Conservation (phyloP, 352 stramenopile genomes). For the Pythium rhizo-oryzae region DNA sequence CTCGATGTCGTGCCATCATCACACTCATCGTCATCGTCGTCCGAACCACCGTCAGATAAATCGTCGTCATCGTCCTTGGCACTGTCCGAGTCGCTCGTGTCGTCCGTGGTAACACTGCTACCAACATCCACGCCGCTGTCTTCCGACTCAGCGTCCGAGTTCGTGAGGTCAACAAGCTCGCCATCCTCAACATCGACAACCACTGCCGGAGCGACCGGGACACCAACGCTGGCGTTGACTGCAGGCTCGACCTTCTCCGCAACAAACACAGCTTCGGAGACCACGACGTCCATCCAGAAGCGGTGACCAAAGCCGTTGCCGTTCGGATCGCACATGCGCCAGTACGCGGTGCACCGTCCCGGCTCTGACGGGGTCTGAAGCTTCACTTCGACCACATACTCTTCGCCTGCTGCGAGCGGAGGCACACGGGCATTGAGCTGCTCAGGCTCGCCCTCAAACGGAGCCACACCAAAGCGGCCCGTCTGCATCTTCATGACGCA, state of each 20-base stretch:
- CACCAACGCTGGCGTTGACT: background rate
- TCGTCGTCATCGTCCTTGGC: too few relatives aligned
- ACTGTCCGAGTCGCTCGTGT: constrained; percentile 1
- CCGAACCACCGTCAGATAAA: too few relatives aligned
- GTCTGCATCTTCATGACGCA: constrained; percentile 52
- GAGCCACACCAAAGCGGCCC: constrained; percentile 25
- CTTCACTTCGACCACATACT: constrained; percentile 28
- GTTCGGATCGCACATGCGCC: constrained; percentile 39
- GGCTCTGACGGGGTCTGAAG: constrained; percentile 25
- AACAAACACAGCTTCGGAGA: constrained; percentile 40
- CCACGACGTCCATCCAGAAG: constrained; percentile 55
- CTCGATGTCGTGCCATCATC: background rate
- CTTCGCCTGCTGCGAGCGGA: constrained; percentile 18
- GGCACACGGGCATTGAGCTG: constrained; percentile 34
- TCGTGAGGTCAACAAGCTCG: constrained; percentile 14
- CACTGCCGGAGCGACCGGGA: background rate
- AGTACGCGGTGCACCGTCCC: constrained; percentile 49
- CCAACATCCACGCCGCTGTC: constrained; percentile 21
- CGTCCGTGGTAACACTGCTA: constrained; percentile 11
- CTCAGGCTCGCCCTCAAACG: constrained; percentile 31
- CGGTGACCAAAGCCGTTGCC: constrained; percentile 49
- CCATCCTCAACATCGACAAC: constrained; percentile 12
- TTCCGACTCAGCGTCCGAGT: constrained; percentile 14
- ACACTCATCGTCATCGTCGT: constrained; percentile 6
- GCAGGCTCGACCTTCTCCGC: constrained; percentile 24